phyloP scores from a whole-genome alignment of 805 yeast species.

The Wickerhamiella sergipiensis region DNA sequence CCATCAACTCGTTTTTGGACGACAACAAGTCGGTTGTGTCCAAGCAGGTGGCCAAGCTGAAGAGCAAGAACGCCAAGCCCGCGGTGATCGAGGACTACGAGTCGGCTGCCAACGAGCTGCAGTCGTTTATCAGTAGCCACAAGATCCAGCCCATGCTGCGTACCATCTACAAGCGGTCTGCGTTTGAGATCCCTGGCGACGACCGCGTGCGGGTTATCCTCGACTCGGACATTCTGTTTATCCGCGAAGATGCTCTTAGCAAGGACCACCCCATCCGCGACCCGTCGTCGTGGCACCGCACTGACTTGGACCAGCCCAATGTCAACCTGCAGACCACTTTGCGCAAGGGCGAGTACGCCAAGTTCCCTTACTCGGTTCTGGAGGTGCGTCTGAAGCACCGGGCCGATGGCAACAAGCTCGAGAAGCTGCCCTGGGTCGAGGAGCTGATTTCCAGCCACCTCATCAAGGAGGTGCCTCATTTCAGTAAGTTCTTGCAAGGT shows the following conservation, averaged over 20 bases:
- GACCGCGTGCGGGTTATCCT: conserved; percentile 81
- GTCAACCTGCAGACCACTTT: conserved; percentile 57
- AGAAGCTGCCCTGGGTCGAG: conserved; percentile 51
- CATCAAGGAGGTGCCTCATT: conserved; percentile 87
- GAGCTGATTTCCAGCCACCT: conserved; percentile 73
- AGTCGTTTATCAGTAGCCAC: conserved; percentile 47
- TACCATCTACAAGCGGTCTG: conserved; percentile 79
- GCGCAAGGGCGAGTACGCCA: conserved; percentile 72
- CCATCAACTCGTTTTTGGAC: conserved; percentile 56
- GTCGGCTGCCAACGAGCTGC: conserved; percentile 44
- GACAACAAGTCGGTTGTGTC: conserved; percentile 34
- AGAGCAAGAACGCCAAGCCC: conserved; percentile 43
- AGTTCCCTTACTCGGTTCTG: conserved; percentile 67
- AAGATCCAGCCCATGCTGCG: conserved; percentile 76
- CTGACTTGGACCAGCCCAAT: conserved; percentile 67
- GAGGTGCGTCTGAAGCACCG: conserved; percentile 58
- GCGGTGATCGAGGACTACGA: conserved; percentile 39
- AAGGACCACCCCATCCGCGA: conserved; percentile 76
- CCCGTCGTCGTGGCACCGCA: conserved; percentile 81
- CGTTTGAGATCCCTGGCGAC: conserved; percentile 97
- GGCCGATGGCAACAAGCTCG: conserved; percentile 24
- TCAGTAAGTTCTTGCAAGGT: conserved; percentile 88
- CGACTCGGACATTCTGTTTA: conserved; percentile 75
- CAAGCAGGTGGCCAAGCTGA: conserved; percentile 46
- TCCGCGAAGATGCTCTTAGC: conserved; percentile 86